phyloP scores from a whole-genome alignment of 208 protist species.

The Trypanosoma conorhini region DNA sequence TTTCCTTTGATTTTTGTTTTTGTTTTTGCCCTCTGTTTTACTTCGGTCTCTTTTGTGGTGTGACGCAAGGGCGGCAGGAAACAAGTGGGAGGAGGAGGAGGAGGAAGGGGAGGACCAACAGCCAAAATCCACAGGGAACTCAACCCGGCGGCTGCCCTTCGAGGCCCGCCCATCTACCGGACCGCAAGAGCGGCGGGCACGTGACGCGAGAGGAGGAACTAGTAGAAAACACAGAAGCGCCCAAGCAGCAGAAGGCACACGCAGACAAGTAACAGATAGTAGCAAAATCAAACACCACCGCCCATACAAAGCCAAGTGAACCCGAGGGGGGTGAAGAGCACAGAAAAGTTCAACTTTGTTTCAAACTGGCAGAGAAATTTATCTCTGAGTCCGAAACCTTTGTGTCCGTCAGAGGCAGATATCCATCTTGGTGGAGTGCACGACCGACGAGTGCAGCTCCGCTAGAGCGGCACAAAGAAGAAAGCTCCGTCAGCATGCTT shows the following conservation, averaged over 20 bases:
- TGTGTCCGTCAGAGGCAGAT: not conserved
- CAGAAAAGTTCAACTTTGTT: not conserved
- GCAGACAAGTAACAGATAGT: not conserved
- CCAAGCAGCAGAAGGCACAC: not conserved
- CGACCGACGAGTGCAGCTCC: slow-evolving; percentile 42
- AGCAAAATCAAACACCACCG: not conserved
- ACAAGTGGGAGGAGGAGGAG: not conserved
- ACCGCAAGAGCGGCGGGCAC: not conserved
- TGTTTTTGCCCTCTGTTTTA: not conserved
- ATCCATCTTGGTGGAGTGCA: slow-evolving; percentile 27
- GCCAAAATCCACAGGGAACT: not conserved
- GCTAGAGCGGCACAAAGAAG: slow-evolving; percentile 27
- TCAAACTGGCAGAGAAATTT: not conserved
- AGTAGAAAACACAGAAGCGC: slow-evolving; percentile 6
- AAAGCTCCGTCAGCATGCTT: slow-evolving; percentile 28
- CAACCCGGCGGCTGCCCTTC: not conserved
- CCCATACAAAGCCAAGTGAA: not conserved
- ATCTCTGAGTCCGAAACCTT: not conserved
- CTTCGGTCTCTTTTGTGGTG: not conserved
- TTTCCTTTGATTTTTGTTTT: not conserved
- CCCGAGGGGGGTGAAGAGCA: not conserved
- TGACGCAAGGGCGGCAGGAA: not conserved
- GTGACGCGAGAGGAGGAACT: not conserved
- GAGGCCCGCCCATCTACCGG: too few relatives aligned
- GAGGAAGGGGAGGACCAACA: not conserved